phyloP scores from a whole-genome alignment of 73 alveolate genomes.

The Paramecium primaurelia region DNA sequence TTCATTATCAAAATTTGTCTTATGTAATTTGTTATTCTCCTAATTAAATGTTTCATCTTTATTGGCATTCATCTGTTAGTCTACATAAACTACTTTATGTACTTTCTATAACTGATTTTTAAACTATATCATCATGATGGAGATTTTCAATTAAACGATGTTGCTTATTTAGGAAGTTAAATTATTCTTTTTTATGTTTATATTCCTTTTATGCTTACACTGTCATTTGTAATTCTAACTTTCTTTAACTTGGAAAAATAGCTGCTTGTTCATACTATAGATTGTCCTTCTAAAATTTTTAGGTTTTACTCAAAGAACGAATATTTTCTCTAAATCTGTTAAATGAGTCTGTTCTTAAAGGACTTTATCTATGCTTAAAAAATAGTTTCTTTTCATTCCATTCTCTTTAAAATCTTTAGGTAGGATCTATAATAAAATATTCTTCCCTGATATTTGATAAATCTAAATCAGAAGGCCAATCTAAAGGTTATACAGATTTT shows the following conservation, averaged over 20 bases:
- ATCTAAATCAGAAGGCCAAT: slow-evolving; percentile 13
- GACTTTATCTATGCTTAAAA: slow-evolving; percentile 7
- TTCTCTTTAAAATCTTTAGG: background rate
- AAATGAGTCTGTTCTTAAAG: slow-evolving; percentile 12
- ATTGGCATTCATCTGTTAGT: background rate
- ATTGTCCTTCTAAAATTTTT: background rate
- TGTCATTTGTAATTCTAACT: background rate
- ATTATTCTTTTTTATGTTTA: background rate
- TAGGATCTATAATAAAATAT: background rate
- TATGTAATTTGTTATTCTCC: background rate
- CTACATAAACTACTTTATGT: background rate
- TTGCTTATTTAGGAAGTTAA: background rate
- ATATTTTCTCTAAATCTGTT: background rate
- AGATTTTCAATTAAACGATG: background rate
- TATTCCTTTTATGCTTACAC: background rate
- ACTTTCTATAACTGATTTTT: background rate
- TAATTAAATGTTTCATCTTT: background rate
- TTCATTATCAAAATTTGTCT: background rate
- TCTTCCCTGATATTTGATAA: background rate
- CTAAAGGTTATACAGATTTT: background rate
- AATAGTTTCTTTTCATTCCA: background rate
- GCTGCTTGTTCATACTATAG: background rate
- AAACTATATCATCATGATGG: background rate
- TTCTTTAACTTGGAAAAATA: background rate
- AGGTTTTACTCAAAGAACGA: background rate